Percentiles rank a stretch among this genome's conserved stretches.
These are phyloP conservation scores for Pseudogymnoascus sp. DNA, from an alignment of 2,329 filamentous ascomycete genomes.

Conservation along the genomic window DNA sequence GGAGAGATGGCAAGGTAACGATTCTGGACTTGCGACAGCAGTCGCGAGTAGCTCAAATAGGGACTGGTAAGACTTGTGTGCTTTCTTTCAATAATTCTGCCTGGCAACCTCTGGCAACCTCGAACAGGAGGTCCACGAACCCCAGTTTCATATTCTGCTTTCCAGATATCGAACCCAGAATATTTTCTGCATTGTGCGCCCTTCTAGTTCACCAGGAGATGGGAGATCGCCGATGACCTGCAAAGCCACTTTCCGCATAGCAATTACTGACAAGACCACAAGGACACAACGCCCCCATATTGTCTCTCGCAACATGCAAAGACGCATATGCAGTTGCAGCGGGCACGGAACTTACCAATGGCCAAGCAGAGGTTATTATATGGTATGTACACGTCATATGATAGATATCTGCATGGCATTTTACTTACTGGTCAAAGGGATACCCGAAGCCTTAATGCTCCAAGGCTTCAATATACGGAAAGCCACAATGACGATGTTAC, in stretches of 20 bases:
- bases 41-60: slow-evolving; percentile 5
- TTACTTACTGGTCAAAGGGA: slow-evolving; percentile 39
- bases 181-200: background rate
- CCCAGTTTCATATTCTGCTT: background rate
- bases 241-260: background rate
- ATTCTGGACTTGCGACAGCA: slow-evolving; percentile 53
- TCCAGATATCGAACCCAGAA: background rate
- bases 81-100: background rate
- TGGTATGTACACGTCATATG: slow-evolving; percentile 52
- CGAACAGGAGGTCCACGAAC: background rate
- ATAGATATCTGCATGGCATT: slow-evolving; percentile 51
- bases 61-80: background rate
- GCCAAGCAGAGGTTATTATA: slow-evolving; percentile 50
- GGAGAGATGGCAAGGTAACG: slow-evolving; percentile 59
- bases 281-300: slow-evolving; percentile 44
- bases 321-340: slow-evolving; percentile 53
- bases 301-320: slow-evolving; percentile 54
- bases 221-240: background rate
- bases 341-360: slow-evolving; percentile 63
- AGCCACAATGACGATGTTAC: slow-evolving; percentile 62
- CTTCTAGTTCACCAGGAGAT: background rate
- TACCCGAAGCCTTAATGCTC: slow-evolving; percentile 39
- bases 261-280: slow-evolving; percentile 2
- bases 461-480: slow-evolving; percentile 49
- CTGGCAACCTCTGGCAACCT: background rate